Evolutionary conservation across 352 stramenopile genomes (phyloP).

Genomic region (Halophytophthora batemanensis): DNA sequence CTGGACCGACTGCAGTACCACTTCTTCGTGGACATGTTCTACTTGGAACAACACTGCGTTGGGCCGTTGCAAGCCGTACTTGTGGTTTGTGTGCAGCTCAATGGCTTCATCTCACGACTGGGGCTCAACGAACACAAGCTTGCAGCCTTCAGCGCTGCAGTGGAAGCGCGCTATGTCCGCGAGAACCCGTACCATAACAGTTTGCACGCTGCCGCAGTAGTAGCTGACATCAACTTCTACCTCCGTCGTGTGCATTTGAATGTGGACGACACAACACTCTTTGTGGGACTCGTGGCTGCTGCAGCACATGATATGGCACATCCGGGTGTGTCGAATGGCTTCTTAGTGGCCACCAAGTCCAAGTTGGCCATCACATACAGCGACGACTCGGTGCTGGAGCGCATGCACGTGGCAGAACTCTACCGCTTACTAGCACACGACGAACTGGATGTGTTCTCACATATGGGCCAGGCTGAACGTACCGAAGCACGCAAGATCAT

Average conservation of each 20-base stretch:
- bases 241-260: conserved; percentile 54
- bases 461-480: conserved; percentile 32
- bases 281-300: conserved; percentile 76
- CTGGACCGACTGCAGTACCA: conserved; percentile 51
- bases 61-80: conserved; percentile 50
- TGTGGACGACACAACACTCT: conserved; percentile 48
- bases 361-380: conserved; percentile 92
- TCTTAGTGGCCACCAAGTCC: conserved; percentile 84
- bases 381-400: conserved; percentile 85
- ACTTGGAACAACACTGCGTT: conserved; percentile 43
- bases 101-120: conserved; percentile 42
- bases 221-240: conserved; percentile 68
- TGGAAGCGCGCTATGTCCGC: conserved; percentile 65
- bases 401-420: conserved; percentile 68
- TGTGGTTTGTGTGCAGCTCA: conserved; percentile 54
- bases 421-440: conserved; percentile 63
- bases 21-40: conserved; percentile 66
- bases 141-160: conserved; percentile 34
- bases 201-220: conserved; percentile 61
- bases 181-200: conserved; percentile 75
- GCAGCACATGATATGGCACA: conserved; percentile 92
- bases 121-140: conserved; percentile 47
- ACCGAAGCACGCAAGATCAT: conserved; percentile 61
- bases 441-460: conserved; percentile 58
- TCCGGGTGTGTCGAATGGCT: conserved; percentile 89